Conservation (phyloP, 106 monocot species). For the Platanthera zijinensis region DNA sequence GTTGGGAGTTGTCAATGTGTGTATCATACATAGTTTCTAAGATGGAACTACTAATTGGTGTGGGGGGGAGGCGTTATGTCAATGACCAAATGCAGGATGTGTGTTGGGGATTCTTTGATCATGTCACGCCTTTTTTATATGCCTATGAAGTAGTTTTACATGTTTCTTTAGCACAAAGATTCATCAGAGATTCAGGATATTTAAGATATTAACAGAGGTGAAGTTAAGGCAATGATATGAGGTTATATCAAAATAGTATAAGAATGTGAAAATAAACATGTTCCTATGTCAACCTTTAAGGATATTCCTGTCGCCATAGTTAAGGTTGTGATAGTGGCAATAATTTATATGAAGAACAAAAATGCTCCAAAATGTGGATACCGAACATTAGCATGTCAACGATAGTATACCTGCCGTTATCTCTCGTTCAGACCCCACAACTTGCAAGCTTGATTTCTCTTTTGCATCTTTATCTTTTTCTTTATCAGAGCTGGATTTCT, state of each 20-base stretch:
- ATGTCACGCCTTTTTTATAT: neutral
- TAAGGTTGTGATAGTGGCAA: neutral
- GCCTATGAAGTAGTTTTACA: neutral
- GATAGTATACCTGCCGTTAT: constrained; percentile 64
- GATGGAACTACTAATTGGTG: too few relatives aligned
- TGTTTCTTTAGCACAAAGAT: neutral
- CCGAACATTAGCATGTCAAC: neutral
- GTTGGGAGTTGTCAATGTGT: too few relatives aligned
- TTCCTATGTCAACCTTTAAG: neutral
- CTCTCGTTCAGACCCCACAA: constrained; percentile 85
- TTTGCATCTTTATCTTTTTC: constrained; percentile 93
- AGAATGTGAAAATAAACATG: neutral
- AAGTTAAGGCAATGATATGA: neutral
- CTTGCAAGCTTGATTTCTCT: constrained; percentile 66
- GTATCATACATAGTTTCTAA: too few relatives aligned
- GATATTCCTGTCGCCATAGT: neutral
- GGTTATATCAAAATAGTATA: neutral
- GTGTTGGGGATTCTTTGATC: neutral
- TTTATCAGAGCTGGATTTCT: constrained; percentile 46
- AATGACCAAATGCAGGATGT: neutral
- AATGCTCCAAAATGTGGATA: neutral
- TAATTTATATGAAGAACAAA: neutral
- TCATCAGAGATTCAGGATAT: neutral
- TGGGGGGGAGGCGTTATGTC: neutral
- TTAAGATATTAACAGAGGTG: neutral